Evolutionary conservation across 2,329 filamentous ascomycete species (phyloP), one percentile per base, ranked within the genome.

Genomic region (Sporothrix curviconia): DNA sequence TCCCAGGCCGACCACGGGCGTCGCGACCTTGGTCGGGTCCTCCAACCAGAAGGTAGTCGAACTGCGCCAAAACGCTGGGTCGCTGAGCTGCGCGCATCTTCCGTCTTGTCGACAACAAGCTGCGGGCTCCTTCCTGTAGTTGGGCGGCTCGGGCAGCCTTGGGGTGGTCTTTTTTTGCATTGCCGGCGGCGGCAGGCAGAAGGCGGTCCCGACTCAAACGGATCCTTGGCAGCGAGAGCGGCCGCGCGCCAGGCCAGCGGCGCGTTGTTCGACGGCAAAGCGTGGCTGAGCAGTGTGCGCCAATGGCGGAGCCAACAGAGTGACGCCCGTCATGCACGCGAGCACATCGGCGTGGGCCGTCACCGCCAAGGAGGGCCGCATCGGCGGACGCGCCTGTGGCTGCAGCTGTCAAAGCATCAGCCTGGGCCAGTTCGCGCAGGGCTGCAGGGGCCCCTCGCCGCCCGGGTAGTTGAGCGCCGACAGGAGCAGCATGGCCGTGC

Each of bases 401-500:
- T 14, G 34, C 49, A 6, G 22, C 22, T 3, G 24, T 49, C 7
- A 62, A 56, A 12, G 62, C 57, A 12, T 66, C 59, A 59, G 69
- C 37, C 39, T 40, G 8, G 3, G 77, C 70, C 12, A 74, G 64
- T 4, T 59, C 57, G 59, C 79, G 76, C 39, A 87, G 73, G 44
- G 78, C 74, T 8, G 71, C 63, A n/a, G n/a, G 22, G 97, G 77
- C 2, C 92, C 94, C 59, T 89, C 82, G 22, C 90, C 94, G 49
- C 94, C 94, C 1, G 94, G 94, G 68, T 99, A 99, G 73, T 96
- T 99, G 58, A 95, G 83, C 14, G 89, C 86, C 0, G 91, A 96
- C 59, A 95, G 75, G 28, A 87, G 78, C 2, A 96, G 83, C 72
- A 95, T 83, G 32, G 73, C 79, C 3, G 78, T 76, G 57, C 86